Evolutionary conservation across 495 filamentous ascomycete species (phyloP).

Genomic region (Penicillium egyptiacum): DNA sequence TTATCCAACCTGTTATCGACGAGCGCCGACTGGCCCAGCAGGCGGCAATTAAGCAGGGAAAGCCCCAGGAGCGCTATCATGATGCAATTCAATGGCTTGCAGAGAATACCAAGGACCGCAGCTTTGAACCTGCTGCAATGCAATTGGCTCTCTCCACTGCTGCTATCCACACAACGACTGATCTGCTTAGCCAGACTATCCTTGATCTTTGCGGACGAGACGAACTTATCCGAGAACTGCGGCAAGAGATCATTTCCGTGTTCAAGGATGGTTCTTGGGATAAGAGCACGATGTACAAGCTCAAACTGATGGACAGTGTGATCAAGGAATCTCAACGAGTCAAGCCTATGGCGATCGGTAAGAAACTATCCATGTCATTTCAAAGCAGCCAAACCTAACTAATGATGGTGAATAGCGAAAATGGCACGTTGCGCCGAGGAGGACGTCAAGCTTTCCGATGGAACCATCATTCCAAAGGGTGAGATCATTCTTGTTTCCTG

Average conservation of each 20-base stretch:
- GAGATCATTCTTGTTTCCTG: conserved; percentile 31
- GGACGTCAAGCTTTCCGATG: conserved; percentile 26
- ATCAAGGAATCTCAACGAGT: conserved; percentile 33
- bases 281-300: conserved; percentile 41
- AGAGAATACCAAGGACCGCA: conserved; percentile 15
- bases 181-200: conserved; percentile 34
- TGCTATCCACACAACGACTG: conserved; percentile 35
- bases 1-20: conserved; percentile 16
- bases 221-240: conserved; percentile 30
- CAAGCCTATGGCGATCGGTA: conserved; percentile 31
- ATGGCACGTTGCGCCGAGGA: conserved; percentile 39
- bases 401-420: conserved; percentile 19
- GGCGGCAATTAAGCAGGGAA: not conserved
- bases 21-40: conserved; percentile 13
- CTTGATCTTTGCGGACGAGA: conserved; percentile 41
- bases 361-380: not conserved
- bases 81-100: conserved; percentile 25
- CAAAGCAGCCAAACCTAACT: not conserved
- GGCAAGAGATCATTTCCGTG: conserved; percentile 26
- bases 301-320: conserved; percentile 43
- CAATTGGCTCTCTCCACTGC: conserved; percentile 23
- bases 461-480: conserved; percentile 21
- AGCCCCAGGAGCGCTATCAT: not conserved
- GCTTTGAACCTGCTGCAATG: conserved; percentile 17
- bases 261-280: conserved; percentile 32